These are phyloP conservation scores for Tulasnella sp. DNA, from an alignment of 768 basidiomycete genomes.

Conservation along the genomic window DNA sequence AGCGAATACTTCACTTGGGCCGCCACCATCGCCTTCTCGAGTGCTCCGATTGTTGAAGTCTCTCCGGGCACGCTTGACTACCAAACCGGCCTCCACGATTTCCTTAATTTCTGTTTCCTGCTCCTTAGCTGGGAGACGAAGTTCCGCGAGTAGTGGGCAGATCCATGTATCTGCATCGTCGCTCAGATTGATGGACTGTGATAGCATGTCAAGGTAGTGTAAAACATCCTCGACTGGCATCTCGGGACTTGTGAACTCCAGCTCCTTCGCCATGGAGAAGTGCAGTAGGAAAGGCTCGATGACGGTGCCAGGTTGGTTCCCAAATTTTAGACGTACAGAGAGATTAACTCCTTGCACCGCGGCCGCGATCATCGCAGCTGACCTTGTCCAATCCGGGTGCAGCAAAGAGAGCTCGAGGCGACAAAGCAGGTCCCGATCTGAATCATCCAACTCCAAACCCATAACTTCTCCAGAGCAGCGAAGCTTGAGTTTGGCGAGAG, in stretches of 20 bases:
- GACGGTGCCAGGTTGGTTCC: neutral
- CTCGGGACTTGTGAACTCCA: neutral
- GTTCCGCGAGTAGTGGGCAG: neutral
- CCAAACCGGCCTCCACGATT: neutral
- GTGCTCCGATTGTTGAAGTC: neutral
- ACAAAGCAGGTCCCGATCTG: neutral
- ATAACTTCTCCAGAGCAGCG: neutral
- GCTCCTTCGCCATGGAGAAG: neutral
- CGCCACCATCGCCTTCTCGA: neutral
- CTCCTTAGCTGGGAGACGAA: neutral
- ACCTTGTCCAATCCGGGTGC: neutral
- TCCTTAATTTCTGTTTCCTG: neutral
- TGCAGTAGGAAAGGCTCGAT: neutral
- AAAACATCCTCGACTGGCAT: neutral
- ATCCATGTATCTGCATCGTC: neutral
- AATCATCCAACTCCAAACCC: neutral
- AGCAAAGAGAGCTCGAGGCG: neutral
- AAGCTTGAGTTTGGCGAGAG: neutral
- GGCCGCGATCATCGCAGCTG: neutral
- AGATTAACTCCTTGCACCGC: neutral
- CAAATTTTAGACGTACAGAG: neutral
- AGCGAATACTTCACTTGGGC: neutral
- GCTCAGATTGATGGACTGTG: neutral
- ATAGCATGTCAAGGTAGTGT: neutral
- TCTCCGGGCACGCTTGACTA: neutral